A percentile compares a stretch with the other conserved stretches of the same genome.
These are phyloP conservation scores for Tetradesmus obliquus DNA, from an alignment of 139 green algal species.

Conservation along the genomic window DNA sequence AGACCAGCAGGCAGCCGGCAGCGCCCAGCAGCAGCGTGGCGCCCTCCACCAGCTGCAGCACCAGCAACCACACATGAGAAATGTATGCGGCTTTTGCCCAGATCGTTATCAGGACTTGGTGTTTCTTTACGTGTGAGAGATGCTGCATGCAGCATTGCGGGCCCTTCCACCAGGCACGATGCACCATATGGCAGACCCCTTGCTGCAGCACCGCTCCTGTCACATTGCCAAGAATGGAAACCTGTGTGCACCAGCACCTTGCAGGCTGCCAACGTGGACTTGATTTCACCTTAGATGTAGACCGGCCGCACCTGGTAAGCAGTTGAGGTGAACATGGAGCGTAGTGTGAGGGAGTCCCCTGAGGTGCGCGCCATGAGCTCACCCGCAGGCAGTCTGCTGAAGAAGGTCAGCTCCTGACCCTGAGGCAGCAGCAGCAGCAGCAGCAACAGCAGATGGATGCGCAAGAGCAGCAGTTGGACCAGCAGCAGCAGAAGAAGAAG, in stretches of 20 bases:
- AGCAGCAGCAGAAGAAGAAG: not conserved
- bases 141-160: too few relatives aligned
- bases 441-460: slow-evolving; percentile 2
- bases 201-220: too few relatives aligned
- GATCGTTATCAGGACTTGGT: too few relatives aligned
- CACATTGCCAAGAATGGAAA: too few relatives aligned
- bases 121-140: too few relatives aligned
- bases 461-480: too few relatives aligned
- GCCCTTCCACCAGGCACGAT: too few relatives aligned
- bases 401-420: slow-evolving; percentile 51
- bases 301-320: slow-evolving; percentile 29
- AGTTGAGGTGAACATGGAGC: slow-evolving; percentile 37
- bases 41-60: slow-evolving; percentile 49
- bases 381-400: slow-evolving; percentile 38
- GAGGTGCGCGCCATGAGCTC: slow-evolving; percentile 56
- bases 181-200: too few relatives aligned
- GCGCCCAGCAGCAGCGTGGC: slow-evolving; percentile 44
- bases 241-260: too few relatives aligned
- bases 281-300: too few relatives aligned
- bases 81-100: too few relatives aligned
- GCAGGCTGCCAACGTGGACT: too few relatives aligned
- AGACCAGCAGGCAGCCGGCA: slow-evolving; percentile 16
- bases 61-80: not conserved
- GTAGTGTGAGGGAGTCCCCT: slow-evolving; percentile 47
- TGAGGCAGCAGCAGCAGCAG: slow-evolving; percentile 13